Conservation (phyloP, 805 yeast species). For the Dipodascopsis uninucleata region DNA sequence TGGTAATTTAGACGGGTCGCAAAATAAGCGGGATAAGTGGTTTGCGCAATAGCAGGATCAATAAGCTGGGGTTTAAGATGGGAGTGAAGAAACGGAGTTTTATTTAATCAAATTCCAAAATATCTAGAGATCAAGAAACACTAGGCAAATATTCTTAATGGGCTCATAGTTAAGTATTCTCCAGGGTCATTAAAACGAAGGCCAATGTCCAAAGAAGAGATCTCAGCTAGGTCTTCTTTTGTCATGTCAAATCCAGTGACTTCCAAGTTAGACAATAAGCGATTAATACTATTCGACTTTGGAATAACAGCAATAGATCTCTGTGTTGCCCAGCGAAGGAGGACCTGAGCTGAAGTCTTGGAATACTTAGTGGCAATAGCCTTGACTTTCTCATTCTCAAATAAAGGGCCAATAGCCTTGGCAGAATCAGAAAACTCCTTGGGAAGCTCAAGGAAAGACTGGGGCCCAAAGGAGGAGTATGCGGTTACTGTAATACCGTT, state of each 20-base stretch:
- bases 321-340: constrained; percentile 81
- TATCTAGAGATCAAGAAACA: too few species aligned
- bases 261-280: constrained; percentile 57
- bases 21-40: too few species aligned
- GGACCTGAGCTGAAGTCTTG: constrained; percentile 62
- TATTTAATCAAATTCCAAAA: too few species aligned
- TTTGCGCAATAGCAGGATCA: too few species aligned
- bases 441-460: constrained; percentile 66
- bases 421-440: constrained; percentile 52
- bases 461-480: constrained; percentile 81
- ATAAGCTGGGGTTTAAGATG: too few species aligned
- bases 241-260: constrained; percentile 54
- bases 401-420: constrained; percentile 51
- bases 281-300: constrained; percentile 66
- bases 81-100: too few species aligned
- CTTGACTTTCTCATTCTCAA: constrained; percentile 52
- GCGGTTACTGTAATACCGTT: constrained; percentile 65
- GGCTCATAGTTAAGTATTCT: too few species aligned
- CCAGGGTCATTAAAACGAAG: constrained; percentile 70
- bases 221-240: constrained; percentile 50
- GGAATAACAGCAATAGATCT: constrained; percentile 73
- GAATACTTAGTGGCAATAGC: constrained; percentile 52
- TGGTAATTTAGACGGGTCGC: too few species aligned
- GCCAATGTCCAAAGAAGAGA: constrained; percentile 58
- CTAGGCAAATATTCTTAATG: too few species aligned